Percentiles rank a stretch among this genome's conserved stretches.
These are phyloP conservation scores for Cystoderma amianthinum DNA, from an alignment of 768 basidiomycete genomes.

Conservation along the genomic window DNA sequence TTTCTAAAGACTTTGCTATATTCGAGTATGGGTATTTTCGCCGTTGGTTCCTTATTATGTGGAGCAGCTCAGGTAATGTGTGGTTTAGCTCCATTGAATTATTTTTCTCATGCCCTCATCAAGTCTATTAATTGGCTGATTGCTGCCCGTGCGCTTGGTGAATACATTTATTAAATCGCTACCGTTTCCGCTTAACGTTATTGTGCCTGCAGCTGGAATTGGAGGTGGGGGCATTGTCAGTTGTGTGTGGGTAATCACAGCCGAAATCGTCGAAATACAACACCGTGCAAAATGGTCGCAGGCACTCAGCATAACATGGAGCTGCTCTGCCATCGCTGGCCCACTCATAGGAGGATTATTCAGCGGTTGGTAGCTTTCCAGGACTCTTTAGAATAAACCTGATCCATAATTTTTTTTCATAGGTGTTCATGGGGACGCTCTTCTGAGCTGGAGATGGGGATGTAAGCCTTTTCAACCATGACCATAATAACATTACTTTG, in stretches of 20 bases:
- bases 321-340: conserved; percentile 78
- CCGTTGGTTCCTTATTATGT: conserved; percentile 74
- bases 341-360: conserved; percentile 80
- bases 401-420: no score
- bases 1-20: conserved; percentile 54
- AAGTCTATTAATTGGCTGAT: conserved; percentile 62
- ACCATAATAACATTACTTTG: conserved; percentile 9
- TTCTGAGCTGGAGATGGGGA: conserved; percentile 75
- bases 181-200: conserved; percentile 18
- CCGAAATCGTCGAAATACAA: conserved; percentile 71
- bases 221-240: conserved; percentile 87
- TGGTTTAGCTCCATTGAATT: conserved; percentile 9
- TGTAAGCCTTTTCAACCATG: conserved; percentile 44
- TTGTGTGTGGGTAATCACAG: conserved; percentile 81
- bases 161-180: conserved; percentile 4
- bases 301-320: conserved; percentile 81
- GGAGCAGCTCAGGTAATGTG: conserved; percentile 59
- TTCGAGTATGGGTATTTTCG: conserved; percentile 67
- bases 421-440: conserved; percentile 24
- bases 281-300: conserved; percentile 80
- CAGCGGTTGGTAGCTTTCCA: conserved; percentile 45
- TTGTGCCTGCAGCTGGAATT: conserved; percentile 46
- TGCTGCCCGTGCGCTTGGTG: conserved; percentile 47
- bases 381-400: conserved; percentile 11
- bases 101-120: conserved; percentile 5